Evolutionary conservation across 768 basidiomycete species (phyloP).

Genomic region (Trametes punicea): DNA sequence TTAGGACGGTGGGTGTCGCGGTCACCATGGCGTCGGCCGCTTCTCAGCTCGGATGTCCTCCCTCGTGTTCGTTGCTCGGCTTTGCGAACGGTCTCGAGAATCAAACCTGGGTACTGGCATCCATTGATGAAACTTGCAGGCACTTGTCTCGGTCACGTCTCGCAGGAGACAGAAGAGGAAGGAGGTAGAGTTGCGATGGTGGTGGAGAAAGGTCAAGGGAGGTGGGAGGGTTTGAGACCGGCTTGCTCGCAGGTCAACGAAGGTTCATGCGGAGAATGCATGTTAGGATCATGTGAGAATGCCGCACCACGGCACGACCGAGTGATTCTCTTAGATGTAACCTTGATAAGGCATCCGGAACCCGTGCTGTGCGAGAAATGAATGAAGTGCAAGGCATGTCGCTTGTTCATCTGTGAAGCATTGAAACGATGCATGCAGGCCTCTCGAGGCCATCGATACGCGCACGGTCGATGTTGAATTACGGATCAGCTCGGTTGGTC

Average conservation of each 20-base stretch:
- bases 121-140: background rate
- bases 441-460: too few relatives aligned
- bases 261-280: background rate
- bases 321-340: background rate
- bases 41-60: too few relatives aligned
- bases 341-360: background rate
- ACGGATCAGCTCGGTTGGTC: too few relatives aligned
- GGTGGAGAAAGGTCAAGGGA: slow-evolving; percentile 2
- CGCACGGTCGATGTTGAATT: too few relatives aligned
- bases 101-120: background rate
- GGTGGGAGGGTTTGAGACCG: background rate
- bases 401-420: background rate
- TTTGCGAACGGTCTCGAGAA: too few relatives aligned
- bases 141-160: background rate
- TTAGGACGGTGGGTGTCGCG: too few relatives aligned
- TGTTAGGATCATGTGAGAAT: background rate
- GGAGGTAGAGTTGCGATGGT: background rate
- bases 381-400: background rate
- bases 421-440: too few relatives aligned
- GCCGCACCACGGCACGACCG: background rate
- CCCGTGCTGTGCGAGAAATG: too few relatives aligned
- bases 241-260: too few relatives aligned
- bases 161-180: background rate
- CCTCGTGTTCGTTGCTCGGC: too few relatives aligned
- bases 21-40: too few relatives aligned